A percentile compares a stretch with the other conserved stretches of the same genome.
phyloP scores from a whole-genome alignment of 805 yeast genomes.

The Yamadazyma paraphyllophila region DNA sequence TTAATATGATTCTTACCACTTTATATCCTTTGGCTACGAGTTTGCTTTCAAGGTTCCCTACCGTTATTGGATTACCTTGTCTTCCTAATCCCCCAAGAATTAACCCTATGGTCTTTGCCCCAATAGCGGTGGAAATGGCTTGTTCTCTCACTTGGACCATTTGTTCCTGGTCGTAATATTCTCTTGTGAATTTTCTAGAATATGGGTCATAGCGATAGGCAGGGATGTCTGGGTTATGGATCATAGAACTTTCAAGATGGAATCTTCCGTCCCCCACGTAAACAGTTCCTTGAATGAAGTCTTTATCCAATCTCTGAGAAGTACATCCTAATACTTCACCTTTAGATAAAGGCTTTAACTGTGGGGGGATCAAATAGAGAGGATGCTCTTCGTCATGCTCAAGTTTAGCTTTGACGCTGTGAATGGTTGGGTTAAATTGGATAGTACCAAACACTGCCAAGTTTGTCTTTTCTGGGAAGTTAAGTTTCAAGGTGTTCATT shows the following conservation, averaged over 20 bases:
- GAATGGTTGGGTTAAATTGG: slow-evolving; percentile 94
- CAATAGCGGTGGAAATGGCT: slow-evolving; percentile 64
- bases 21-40: slow-evolving; percentile 56
- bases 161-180: slow-evolving; percentile 83
- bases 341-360: slow-evolving; percentile 85
- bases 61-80: slow-evolving; percentile 84
- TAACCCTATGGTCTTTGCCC: slow-evolving; percentile 70
- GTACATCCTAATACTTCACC: slow-evolving; percentile 98
- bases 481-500: slow-evolving; percentile 67
- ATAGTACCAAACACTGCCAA: slow-evolving; percentile 92
- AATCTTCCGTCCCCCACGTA: slow-evolving; percentile 96
- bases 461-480: slow-evolving; percentile 61
- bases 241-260: slow-evolving; percentile 94
- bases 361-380: slow-evolving; percentile 77
- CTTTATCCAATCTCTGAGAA: slow-evolving; percentile 70
- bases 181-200: slow-evolving; percentile 84
- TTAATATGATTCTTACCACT: slow-evolving; percentile 77
- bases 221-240: slow-evolving; percentile 89
- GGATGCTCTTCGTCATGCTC: slow-evolving; percentile 48
- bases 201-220: slow-evolving; percentile 96
- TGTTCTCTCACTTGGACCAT: slow-evolving; percentile 69
- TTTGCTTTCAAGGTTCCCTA: slow-evolving; percentile 59
- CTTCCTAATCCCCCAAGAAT: slow-evolving; percentile 93
- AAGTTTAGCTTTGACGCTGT: slow-evolving; percentile 64
- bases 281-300: slow-evolving; percentile 73